These are phyloP conservation scores for Tanozyma kutaoensis DNA, from an alignment of 805 yeast species.

Conservation along the genomic window DNA sequence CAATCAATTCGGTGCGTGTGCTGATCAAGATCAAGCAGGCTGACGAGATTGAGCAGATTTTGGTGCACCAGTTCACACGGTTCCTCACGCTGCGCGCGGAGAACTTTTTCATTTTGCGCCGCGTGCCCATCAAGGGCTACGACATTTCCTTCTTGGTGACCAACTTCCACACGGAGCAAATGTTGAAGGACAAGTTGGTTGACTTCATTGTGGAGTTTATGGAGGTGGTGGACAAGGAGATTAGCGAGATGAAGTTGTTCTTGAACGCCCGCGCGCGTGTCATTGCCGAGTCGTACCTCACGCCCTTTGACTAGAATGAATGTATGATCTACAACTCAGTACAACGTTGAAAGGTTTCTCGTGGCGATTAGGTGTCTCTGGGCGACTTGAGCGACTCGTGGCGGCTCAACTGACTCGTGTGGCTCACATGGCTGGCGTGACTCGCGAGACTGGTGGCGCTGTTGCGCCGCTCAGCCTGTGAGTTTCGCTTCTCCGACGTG, in stretches of 20 bases:
- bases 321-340: too few species aligned
- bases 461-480: too few species aligned
- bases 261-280: constrained; percentile 96
- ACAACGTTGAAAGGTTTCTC: too few species aligned
- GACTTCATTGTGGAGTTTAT: constrained; percentile 96
- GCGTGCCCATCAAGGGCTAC: constrained; percentile 82
- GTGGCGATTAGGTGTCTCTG: too few species aligned
- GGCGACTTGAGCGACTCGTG: too few species aligned
- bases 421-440: too few species aligned
- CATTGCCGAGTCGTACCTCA: constrained; percentile 90
- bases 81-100: constrained; percentile 94
- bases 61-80: constrained; percentile 89
- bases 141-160: constrained; percentile 90
- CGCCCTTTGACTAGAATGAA: constrained; percentile 74
- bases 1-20: constrained; percentile 84
- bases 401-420: too few species aligned
- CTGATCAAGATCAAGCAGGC: constrained; percentile 92
- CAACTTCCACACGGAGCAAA: constrained; percentile 87
- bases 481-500: too few species aligned
- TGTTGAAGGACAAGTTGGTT: constrained; percentile 89
- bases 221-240: constrained; percentile 98
- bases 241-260: constrained; percentile 94
- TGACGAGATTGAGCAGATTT: constrained; percentile 89
- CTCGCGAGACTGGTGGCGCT: too few species aligned
- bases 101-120: constrained; percentile 79